Evolutionary conservation across 1,284 basidiomycete genomes (phyloP), one percentile per base, ranked within the genome.

Genomic region (Tilletia caries): DNA sequence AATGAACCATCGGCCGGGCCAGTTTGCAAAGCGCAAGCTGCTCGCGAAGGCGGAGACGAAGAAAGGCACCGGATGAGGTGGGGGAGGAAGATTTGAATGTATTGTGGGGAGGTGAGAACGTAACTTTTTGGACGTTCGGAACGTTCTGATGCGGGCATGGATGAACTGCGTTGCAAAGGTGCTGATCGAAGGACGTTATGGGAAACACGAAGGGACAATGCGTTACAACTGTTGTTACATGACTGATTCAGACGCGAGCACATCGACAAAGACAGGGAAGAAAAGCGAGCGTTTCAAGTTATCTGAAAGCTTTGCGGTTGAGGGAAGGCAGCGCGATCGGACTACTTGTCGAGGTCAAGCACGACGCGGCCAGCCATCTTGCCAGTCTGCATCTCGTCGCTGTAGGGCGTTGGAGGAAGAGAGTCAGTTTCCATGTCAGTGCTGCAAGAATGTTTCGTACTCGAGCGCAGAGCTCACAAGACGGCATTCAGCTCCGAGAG

Each of bases 361-460:
- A 91, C 88, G 66, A 90, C 82, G 68, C 90, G 85, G 62, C 90
- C 90, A 18, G 86, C 86, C 70, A 91, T 83, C 67, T 84, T 86
- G 65, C 89, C 89, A 69, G 86, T 73, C 65, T 86, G 85, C 80
- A 91, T 85, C 58, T 79, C 75, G 5, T 37, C 62, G 25, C 52
- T 54, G 52, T 23, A 10, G 15, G 37, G 37, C 37, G 15, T 41
- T 41, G 10, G 15, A 41, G 37, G 37, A 41, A 15, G 15, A 2
- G 8, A 15, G 37, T 41, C 37, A 41, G 37, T 41, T 41, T n/a
- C n/a, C 37, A 41, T 6, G 10, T 6, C 15, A 15, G 15, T 41
- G 37, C 37, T 10, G 8, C 15, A 6, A 41, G 2, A 15, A 41
- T 15, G 37, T 6, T 41, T 15, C 37, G 37, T 6, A 6, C 10